A percentile compares a stretch with the other conserved stretches of the same genome.
Conservation (phyloP, 2,329 filamentous ascomycete genomes). For the Pseudogymnoascus sp. region DNA sequence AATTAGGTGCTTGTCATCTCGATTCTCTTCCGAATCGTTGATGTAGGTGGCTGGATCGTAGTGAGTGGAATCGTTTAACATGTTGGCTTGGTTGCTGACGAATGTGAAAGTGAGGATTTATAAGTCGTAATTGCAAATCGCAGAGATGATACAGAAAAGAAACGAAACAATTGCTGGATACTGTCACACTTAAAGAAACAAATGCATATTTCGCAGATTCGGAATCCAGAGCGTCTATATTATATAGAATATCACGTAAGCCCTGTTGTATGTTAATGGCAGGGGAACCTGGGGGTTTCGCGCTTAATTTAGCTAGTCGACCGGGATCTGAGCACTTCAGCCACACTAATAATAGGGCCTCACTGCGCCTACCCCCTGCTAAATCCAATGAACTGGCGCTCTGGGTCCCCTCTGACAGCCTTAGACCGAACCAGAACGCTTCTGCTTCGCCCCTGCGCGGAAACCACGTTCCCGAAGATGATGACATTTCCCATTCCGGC, state of each 20-base stretch:
- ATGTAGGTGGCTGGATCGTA: neutral
- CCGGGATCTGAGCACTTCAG: neutral
- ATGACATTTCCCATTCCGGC: neutral
- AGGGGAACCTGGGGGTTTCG: neutral
- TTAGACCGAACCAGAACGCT: neutral
- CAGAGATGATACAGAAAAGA: neutral
- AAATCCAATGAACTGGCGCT: neutral
- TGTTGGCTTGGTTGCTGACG: neutral
- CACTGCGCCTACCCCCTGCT: conserved; percentile 1
- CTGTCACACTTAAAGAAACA: neutral
- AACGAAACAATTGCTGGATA: neutral
- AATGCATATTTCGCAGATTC: neutral
- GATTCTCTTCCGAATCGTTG: neutral
- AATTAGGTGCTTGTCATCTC: conserved; percentile 1
- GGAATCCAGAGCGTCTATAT: neutral
- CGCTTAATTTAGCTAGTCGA: neutral
- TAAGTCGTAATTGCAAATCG: neutral
- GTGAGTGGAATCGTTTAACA: neutral
- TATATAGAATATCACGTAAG: conserved; percentile 7
- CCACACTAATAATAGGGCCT: neutral
- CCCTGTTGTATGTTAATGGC: neutral
- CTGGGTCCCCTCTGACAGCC: neutral
- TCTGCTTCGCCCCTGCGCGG: conserved; percentile 1
- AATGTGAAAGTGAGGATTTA: neutral
- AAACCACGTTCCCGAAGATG: neutral